Percentiles rank a stretch among this genome's conserved stretches.
phyloP scores from a whole-genome alignment of 148 eudicot species.

The Spergularia bocconei region DNA sequence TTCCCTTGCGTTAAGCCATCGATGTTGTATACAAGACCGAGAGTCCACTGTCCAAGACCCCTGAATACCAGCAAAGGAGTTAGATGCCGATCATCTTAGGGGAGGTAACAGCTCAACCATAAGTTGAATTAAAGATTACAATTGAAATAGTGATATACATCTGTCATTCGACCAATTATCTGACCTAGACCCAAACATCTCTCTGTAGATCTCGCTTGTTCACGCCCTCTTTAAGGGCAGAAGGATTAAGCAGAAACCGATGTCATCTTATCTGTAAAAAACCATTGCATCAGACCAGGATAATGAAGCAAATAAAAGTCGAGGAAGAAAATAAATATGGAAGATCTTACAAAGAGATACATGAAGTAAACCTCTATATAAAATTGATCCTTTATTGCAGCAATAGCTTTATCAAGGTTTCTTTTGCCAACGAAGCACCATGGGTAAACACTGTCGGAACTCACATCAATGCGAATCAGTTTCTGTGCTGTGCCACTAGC shows the following conservation, averaged over 20 bases:
- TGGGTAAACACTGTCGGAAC: constrained; percentile 88
- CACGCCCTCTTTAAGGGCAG: constrained; percentile 79
- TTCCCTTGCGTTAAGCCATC: constrained; percentile 85
- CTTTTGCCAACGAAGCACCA: constrained; percentile 97
- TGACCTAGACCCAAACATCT: constrained; percentile 58
- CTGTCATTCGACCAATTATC: constrained; percentile 56
- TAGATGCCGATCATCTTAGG: not conserved
- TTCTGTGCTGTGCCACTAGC: constrained; percentile 45
- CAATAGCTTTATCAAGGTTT: constrained; percentile 83
- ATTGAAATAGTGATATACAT: constrained; percentile 34
- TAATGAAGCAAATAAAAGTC: not conserved
- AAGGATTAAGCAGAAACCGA: constrained; percentile 73
- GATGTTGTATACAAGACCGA: constrained; percentile 57
- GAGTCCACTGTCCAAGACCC: too few relatives aligned
- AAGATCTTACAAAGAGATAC: not conserved
- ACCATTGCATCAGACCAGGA: not conserved
- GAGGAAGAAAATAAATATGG: not conserved
- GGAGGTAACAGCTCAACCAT: not conserved
- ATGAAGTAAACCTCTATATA: constrained; percentile 62
- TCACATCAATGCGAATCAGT: constrained; percentile 61
- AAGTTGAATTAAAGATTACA: not conserved
- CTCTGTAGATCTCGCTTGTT: constrained; percentile 59
- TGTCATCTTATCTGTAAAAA: constrained; percentile 75
- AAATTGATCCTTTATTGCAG: constrained; percentile 50
- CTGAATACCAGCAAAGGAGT: constrained; percentile 52